Conservation (phyloP, 225 moss, liverwort and hornwort genomes). For the Sphagnum contortum region DNA sequence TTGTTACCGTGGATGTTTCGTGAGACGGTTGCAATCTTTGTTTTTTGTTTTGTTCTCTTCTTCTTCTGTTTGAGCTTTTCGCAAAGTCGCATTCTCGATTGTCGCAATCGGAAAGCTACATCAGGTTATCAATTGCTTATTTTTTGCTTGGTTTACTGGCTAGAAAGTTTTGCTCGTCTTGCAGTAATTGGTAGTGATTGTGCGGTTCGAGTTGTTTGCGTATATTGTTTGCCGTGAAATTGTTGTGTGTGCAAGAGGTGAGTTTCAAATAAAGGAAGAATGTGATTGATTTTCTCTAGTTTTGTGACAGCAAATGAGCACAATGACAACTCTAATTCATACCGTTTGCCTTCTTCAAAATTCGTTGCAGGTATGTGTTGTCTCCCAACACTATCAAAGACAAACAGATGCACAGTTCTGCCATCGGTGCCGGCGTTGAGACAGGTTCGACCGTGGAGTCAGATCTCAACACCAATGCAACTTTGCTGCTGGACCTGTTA, state of each 20-base stretch:
- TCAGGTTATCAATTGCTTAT: not conserved
- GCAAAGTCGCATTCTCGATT: no score
- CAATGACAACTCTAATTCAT: not conserved
- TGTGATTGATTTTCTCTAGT: no score
- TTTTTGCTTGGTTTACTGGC: not conserved
- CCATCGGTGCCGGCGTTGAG: constrained; percentile 19
- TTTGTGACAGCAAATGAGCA: no score
- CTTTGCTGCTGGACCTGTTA: constrained; percentile 3
- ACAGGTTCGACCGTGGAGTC: constrained; percentile 47
- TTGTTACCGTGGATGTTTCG: not conserved
- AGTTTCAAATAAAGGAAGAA: no score
- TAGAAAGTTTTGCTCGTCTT: no score
- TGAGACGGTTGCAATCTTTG: not conserved
- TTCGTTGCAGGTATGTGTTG: constrained; percentile 16
- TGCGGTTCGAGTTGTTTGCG: not conserved
- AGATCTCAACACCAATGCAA: constrained; percentile 38
- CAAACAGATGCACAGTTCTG: constrained; percentile 25
- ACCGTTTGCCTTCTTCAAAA: not conserved
- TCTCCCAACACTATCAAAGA: constrained; percentile 33
- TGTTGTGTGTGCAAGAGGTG: no score
- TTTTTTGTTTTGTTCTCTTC: not conserved
- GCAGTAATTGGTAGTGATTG: no score
- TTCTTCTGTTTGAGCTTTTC: no score
- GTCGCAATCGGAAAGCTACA: not conserved
- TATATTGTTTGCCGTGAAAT: not conserved